Conservation (phyloP, 352 stramenopile genomes). For the Pythium rishiriense region DNA sequence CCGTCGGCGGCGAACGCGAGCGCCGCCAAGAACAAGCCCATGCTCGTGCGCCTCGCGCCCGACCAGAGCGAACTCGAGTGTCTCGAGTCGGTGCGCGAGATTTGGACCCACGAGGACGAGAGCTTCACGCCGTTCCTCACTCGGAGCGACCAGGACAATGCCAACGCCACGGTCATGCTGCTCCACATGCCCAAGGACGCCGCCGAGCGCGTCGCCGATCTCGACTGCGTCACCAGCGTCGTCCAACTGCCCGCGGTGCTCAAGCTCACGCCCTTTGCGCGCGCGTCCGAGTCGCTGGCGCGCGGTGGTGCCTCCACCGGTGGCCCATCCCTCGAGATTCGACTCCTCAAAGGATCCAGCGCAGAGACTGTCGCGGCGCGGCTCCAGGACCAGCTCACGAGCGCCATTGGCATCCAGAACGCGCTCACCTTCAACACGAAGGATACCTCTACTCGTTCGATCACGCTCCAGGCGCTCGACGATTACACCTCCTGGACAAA, state of each 20-base stretch:
- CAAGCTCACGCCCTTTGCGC: conserved; percentile 73
- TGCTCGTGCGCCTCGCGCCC: conserved; percentile 54
- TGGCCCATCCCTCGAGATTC: conserved; percentile 14
- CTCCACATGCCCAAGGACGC: conserved; percentile 48
- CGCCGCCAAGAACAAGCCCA: conserved; percentile 41
- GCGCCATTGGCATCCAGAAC: conserved; percentile 53
- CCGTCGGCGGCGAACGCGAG: conserved; percentile 1
- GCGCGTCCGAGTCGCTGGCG: conserved; percentile 43
- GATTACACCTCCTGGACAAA: conserved; percentile 65
- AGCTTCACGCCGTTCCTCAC: conserved; percentile 73
- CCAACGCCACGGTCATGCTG: conserved; percentile 51
- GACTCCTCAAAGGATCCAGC: conserved; percentile 30
- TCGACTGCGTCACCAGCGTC: conserved; percentile 54
- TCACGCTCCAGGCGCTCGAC: conserved; percentile 44
- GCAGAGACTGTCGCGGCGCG: conserved; percentile 26
- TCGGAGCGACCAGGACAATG: conserved; percentile 45
- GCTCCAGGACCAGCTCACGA: conserved; percentile 32
- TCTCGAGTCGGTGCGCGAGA: conserved; percentile 38
- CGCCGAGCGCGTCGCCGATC: conserved; percentile 43
- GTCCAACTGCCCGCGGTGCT: conserved; percentile 59
- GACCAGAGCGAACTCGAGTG: conserved; percentile 41
- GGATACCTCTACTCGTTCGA: conserved; percentile 29
- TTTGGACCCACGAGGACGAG: conserved; percentile 48
- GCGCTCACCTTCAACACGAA: conserved; percentile 33
- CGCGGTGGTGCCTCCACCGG: conserved; percentile 39